Evolutionary conservation across 257 asterid species (phyloP).

Genomic region (Solanum chilense): DNA sequence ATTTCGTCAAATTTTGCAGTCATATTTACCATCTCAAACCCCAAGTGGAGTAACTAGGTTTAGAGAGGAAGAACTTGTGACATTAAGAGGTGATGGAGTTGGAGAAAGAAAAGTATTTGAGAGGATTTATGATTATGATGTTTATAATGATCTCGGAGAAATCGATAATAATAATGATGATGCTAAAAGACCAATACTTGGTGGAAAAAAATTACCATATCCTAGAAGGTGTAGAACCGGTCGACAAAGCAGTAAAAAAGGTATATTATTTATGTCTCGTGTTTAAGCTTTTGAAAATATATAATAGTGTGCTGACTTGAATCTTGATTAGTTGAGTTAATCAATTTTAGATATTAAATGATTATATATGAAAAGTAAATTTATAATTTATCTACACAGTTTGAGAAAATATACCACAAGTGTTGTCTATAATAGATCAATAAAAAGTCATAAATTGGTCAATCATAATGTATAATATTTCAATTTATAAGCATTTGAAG

Average conservation of each 20-base stretch:
- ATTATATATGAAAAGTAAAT: not conserved
- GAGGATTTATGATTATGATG: conserved; percentile 67
- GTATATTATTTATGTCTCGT: conserved; percentile 1
- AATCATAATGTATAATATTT: too few species aligned
- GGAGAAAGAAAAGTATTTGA: conserved; percentile 43
- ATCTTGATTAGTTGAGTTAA: not conserved
- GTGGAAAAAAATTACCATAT: conserved; percentile 49
- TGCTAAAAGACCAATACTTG: conserved; percentile 54
- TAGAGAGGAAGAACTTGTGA: conserved; percentile 34
- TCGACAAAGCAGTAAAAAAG: conserved; percentile 30
- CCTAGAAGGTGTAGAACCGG: conserved; percentile 81
- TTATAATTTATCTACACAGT: not conserved
- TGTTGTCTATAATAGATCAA: not conserved
- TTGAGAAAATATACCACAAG: not conserved
- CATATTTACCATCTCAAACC: conserved; percentile 61
- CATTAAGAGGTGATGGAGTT: conserved; percentile 46
- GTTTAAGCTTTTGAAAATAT: not conserved
- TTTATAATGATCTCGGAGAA: conserved; percentile 69
- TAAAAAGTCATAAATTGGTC: not conserved
- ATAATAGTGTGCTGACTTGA: not conserved
- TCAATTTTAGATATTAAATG: not conserved
- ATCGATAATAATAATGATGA: conserved; percentile 20
- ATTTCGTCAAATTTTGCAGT: conserved; percentile 7
- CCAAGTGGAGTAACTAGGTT: conserved; percentile 38
- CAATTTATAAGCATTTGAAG: not conserved